Evolutionary conservation across 805 yeast genomes (phyloP).

Genomic region (Sungouiella blattae): DNA sequence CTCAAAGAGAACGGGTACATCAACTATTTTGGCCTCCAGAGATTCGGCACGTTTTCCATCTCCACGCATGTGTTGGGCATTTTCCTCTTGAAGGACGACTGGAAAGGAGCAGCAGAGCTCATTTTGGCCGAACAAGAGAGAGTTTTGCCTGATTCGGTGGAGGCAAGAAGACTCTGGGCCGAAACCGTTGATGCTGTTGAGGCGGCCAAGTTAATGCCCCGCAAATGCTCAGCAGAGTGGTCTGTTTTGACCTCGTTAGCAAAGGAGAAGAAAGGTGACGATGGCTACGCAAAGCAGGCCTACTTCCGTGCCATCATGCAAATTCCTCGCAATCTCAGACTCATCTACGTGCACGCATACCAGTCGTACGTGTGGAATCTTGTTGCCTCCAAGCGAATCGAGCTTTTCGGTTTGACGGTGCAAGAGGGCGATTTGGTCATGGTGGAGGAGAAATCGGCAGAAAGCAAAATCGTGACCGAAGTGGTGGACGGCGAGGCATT

Average conservation of each 20-base stretch:
- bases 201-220: conserved; percentile 79
- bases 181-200: conserved; percentile 60
- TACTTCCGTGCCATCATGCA: conserved; percentile 80
- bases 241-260: conserved; percentile 62
- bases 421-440: conserved; percentile 80
- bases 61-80: conserved; percentile 88
- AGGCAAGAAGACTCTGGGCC: conserved; percentile 81
- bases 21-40: conserved; percentile 96
- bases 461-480: conserved; percentile 12
- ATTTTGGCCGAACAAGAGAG: conserved; percentile 82
- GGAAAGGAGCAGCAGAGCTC: conserved; percentile 76
- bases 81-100: conserved; percentile 63
- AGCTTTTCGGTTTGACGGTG: conserved; percentile 62
- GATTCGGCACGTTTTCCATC: conserved; percentile 93
- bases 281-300: conserved; percentile 45
- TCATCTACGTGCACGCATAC: conserved; percentile 97
- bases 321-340: conserved; percentile 85
- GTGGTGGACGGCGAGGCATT: conserved; percentile 46
- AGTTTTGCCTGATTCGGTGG: conserved; percentile 77
- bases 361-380: conserved; percentile 94
- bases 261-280: conserved; percentile 44
- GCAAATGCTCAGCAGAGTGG: conserved; percentile 80
- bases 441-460: conserved; percentile 24
- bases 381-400: conserved; percentile 74
- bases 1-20: conserved; percentile 73